These are phyloP conservation scores for Vigna hirtella DNA, from an alignment of 306 rosid genomes.

Conservation along the genomic window DNA sequence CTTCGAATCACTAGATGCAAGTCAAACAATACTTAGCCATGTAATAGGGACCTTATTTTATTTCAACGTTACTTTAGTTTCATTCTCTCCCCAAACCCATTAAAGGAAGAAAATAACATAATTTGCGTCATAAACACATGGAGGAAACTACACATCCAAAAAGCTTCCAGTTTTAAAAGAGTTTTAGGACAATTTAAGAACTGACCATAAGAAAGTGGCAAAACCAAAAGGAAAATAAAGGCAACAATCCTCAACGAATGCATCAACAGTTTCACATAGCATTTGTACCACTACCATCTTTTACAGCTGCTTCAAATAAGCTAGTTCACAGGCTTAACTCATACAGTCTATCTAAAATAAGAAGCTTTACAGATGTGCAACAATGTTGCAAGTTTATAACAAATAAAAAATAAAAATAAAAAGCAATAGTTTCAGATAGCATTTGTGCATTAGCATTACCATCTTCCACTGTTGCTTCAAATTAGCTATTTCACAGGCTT, in stretches of 20 bases:
- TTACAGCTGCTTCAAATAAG: conserved; percentile 21
- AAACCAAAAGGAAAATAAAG: not conserved
- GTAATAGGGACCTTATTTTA: not conserved
- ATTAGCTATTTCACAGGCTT: conserved; percentile 16
- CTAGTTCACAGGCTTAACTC: conserved; percentile 9
- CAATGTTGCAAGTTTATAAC: not conserved
- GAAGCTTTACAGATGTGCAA: not conserved
- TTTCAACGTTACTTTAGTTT: conserved; percentile 11
- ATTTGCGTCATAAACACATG: not conserved
- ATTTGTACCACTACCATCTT: not conserved
- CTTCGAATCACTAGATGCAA: conserved; percentile 54
- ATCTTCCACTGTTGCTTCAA: conserved; percentile 10
- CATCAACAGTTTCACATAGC: conserved; percentile 4
- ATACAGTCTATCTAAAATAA: not conserved
- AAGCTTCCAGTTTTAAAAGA: not conserved
- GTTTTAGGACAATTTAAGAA: conserved; percentile 20
- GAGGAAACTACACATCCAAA: not conserved
- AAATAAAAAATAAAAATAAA: not conserved
- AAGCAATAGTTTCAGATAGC: conserved; percentile 14
- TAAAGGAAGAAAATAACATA: not conserved
- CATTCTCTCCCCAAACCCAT: conserved; percentile 12
- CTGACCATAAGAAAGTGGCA: not conserved
- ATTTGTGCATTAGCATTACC: not conserved
- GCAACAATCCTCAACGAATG: not conserved
- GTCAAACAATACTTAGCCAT: conserved; percentile 30